Percentiles rank a stretch among this genome's conserved stretches.
Conservation (phyloP, 2,329 filamentous ascomycete species). For the Didymella glomerata region DNA sequence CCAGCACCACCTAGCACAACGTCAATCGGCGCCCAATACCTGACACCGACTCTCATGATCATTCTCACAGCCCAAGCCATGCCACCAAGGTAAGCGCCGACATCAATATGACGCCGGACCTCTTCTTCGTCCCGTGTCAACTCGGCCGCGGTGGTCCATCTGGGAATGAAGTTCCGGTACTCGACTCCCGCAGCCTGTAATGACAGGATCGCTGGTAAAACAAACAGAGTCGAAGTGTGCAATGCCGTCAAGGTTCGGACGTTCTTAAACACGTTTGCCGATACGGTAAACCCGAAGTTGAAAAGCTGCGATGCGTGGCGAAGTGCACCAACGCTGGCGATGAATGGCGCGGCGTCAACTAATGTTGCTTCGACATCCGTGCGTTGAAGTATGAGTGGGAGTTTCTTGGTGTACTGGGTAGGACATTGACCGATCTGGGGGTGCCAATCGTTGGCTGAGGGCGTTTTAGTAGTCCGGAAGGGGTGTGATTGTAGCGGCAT, state of each 20-base stretch:
- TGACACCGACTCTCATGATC: conserved; percentile 3
- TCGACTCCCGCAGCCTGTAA: conserved; percentile 6
- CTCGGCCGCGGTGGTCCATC: conserved; percentile 4
- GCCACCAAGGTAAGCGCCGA: conserved; percentile 6
- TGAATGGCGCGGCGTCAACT: conserved; percentile 8
- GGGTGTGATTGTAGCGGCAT: not conserved
- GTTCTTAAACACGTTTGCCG: conserved; percentile 10
- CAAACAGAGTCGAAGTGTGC: conserved; percentile 1
- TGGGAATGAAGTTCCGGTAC: conserved; percentile 8
- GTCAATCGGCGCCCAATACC: conserved; percentile 15
- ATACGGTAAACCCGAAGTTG: conserved; percentile 11
- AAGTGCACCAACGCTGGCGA: conserved; percentile 7
- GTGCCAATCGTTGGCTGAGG: conserved; percentile 9
- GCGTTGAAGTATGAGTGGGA: conserved; percentile 2
- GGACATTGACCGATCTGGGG: conserved; percentile 11
- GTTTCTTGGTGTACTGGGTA: not conserved
- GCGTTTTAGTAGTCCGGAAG: conserved; percentile 13
- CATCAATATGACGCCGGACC: conserved; percentile 7
- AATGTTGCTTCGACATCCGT: conserved; percentile 11
- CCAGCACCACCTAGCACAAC: conserved; percentile 10
- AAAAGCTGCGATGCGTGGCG: conserved; percentile 13
- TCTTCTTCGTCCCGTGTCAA: conserved; percentile 3
- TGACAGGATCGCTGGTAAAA: not conserved
- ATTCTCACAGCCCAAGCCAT: conserved; percentile 8
- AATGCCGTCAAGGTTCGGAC: not conserved